Percentiles rank a stretch among this genome's conserved stretches.
phyloP scores from a whole-genome alignment of 345 rosid species.

The Eucalyptus caleyi region DNA sequence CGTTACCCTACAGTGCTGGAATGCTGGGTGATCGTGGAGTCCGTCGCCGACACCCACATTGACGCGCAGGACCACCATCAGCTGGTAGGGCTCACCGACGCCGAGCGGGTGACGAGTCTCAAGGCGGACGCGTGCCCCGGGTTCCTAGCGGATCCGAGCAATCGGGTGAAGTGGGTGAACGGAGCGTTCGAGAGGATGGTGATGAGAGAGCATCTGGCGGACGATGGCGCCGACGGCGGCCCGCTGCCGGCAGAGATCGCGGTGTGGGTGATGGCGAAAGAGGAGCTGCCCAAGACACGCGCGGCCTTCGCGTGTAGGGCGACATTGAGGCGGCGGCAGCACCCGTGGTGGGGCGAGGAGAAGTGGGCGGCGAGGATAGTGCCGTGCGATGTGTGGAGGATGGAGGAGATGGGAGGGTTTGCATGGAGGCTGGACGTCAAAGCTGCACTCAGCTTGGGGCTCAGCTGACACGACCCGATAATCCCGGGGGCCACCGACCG shows the following conservation, averaged over 20 bases:
- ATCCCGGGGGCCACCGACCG: neutral
- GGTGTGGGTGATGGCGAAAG: neutral
- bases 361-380: slow-evolving; percentile 8
- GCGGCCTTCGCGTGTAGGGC: slow-evolving; percentile 28
- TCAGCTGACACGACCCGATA: neutral
- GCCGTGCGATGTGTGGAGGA: slow-evolving; percentile 52
- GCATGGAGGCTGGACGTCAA: slow-evolving; percentile 56
- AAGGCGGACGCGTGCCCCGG: slow-evolving; percentile 32
- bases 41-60: slow-evolving; percentile 1
- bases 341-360: slow-evolving; percentile 2
- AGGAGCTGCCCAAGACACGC: neutral
- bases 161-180: slow-evolving; percentile 36
- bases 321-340: slow-evolving; percentile 19
- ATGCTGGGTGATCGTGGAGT: slow-evolving; percentile 40
- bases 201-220: neutral
- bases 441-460: slow-evolving; percentile 38
- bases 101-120: slow-evolving; percentile 10
- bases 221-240: neutral
- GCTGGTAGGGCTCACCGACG: slow-evolving; percentile 17
- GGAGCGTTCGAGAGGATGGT: slow-evolving; percentile 27
- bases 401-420: slow-evolving; percentile 36
- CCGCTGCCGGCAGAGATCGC: neutral
- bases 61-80: neutral
- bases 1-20: neutral
- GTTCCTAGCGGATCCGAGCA: slow-evolving; percentile 27